Conservation (phyloP, 108 stramenopile species). For the Cyclotella distinguenda region DNA sequence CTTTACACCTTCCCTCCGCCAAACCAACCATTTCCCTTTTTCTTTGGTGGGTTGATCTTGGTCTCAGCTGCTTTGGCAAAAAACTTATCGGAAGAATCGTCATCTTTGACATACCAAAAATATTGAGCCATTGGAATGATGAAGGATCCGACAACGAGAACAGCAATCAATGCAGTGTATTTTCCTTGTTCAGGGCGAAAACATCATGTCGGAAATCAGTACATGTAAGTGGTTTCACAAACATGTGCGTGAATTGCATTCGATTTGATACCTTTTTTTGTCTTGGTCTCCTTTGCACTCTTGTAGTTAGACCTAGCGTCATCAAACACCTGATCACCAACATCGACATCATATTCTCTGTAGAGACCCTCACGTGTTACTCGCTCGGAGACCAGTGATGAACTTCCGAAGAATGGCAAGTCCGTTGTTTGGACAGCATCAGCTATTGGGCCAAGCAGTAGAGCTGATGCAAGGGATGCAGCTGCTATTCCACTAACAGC, state of each 20-base stretch:
- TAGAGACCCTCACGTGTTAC: slow-evolving; percentile 81
- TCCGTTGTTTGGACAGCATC: slow-evolving; percentile 54
- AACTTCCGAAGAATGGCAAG: slow-evolving; percentile 54
- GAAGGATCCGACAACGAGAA: slow-evolving; percentile 93
- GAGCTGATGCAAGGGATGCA: slow-evolving; percentile 38
- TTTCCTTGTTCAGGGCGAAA: slow-evolving; percentile 59
- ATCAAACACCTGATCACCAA: slow-evolving; percentile 64
- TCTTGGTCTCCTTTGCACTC: slow-evolving; percentile 81
- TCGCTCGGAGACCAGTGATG: slow-evolving; percentile 66
- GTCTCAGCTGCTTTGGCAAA: slow-evolving; percentile 55
- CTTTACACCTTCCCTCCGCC: slow-evolving; percentile 6
- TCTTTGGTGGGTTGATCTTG: slow-evolving; percentile 68
- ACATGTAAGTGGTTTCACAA: not conserved
- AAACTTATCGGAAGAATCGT: slow-evolving; percentile 84
- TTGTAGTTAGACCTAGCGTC: slow-evolving; percentile 89
- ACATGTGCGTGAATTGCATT: slow-evolving; percentile 51
- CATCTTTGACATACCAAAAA: slow-evolving; percentile 94
- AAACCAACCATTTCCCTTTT: slow-evolving; percentile 50
- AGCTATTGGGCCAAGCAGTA: slow-evolving; percentile 48
- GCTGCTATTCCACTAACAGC: slow-evolving; percentile 29
- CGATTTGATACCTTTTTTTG: slow-evolving; percentile 79
- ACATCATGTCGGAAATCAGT: not conserved
- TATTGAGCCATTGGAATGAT: slow-evolving; percentile 98
- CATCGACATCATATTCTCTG: slow-evolving; percentile 78
- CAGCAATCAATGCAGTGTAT: slow-evolving; percentile 90